Evolutionary conservation across 495 filamentous ascomycete genomes (phyloP).

Genomic region (Pyrenula aspistea): DNA sequence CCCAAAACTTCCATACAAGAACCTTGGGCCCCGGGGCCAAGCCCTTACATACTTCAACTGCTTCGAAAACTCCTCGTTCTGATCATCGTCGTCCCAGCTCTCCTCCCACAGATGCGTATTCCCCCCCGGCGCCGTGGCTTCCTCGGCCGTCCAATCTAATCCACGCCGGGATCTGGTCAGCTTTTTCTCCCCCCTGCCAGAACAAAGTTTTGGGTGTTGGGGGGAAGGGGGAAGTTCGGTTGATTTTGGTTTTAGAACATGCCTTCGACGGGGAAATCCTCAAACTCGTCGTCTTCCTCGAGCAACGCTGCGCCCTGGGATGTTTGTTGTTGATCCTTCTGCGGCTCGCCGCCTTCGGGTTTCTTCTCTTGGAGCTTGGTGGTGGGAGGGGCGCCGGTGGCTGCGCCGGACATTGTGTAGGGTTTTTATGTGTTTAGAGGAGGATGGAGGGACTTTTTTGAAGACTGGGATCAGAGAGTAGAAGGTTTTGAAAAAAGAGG

Average conservation of each 20-base stretch:
- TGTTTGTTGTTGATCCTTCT: constrained; percentile 23
- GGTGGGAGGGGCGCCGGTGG: constrained; percentile 14
- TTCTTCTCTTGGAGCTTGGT: constrained; percentile 23
- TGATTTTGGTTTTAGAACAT: constrained; percentile 8
- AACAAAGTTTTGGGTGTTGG: background rate
- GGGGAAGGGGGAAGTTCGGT: constrained; percentile 1
- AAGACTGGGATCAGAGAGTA: too few relatives aligned
- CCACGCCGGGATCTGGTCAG: background rate
- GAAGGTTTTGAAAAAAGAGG: too few relatives aligned
- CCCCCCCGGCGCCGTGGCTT: constrained; percentile 31
- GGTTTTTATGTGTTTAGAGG: background rate
- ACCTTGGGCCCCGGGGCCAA: background rate
- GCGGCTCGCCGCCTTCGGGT: constrained; percentile 10
- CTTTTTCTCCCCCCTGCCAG: too few relatives aligned
- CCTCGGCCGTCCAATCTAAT: constrained; percentile 80
- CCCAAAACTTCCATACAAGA: background rate
- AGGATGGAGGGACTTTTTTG: too few relatives aligned
- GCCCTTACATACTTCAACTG: constrained; percentile 75
- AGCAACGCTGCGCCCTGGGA: constrained; percentile 55
- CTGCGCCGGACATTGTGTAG: constrained; percentile 24
- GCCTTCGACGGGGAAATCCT: constrained; percentile 98
- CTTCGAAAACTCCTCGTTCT: constrained; percentile 87
- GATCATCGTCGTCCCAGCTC: constrained; percentile 99
- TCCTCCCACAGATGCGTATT: constrained; percentile 94
- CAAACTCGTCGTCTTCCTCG: constrained; percentile 97